A percentile compares a stretch with the other conserved stretches of the same genome.
Conservation (phyloP, 176 grass and related monocot species). For the Puya raimondii region DNA sequence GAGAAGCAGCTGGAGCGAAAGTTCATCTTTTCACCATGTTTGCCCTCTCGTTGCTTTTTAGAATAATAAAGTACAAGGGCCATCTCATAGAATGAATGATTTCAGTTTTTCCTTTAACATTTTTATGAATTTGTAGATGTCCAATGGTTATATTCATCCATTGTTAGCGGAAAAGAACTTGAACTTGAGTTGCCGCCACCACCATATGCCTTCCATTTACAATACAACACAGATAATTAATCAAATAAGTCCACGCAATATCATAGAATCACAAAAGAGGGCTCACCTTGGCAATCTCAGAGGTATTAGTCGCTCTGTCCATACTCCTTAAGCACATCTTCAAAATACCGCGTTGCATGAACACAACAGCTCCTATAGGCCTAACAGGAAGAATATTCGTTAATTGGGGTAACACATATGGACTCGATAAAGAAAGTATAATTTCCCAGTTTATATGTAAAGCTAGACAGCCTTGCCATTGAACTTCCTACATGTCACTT, state of each 20-base stretch:
- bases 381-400: constrained; percentile 21
- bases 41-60: too few relatives aligned
- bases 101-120: not conserved
- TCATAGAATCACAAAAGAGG: not conserved
- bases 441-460: too few relatives aligned
- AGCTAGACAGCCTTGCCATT: too few relatives aligned
- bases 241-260: not conserved
- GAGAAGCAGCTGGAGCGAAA: too few relatives aligned
- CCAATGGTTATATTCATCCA: constrained; percentile 87
- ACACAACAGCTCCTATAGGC: constrained; percentile 82
- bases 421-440: too few relatives aligned
- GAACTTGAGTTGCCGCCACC: constrained; percentile 62
- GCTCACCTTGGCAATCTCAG: constrained; percentile 67
- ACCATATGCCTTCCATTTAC: constrained; percentile 50
- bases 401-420: not conserved
- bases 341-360: constrained; percentile 61
- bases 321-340: constrained; percentile 81
- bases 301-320: constrained; percentile 48
- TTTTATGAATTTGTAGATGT: constrained; percentile 33
- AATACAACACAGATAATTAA: not conserved
- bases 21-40: too few relatives aligned
- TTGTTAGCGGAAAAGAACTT: constrained; percentile 75
- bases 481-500: not conserved
- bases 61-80: not conserved
- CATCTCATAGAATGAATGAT: not conserved